These are phyloP conservation scores for Polytrichum formosum DNA, from an alignment of 225 moss, liverwort and hornwort genomes.

Conservation along the genomic window DNA sequence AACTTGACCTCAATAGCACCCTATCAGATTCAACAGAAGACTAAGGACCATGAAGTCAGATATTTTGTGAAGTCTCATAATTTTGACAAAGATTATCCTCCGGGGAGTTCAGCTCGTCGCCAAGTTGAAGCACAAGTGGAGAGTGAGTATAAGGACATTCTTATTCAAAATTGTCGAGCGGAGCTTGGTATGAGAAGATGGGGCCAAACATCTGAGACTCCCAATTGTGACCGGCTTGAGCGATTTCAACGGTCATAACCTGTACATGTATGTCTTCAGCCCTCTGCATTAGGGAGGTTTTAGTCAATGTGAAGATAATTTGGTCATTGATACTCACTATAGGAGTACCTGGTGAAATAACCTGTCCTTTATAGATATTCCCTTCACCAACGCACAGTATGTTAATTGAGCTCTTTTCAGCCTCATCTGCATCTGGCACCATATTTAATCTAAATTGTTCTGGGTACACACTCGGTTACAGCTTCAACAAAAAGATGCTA, in stretches of 20 bases:
- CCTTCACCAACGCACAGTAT: conserved; percentile 24
- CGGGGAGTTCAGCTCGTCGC: conserved; percentile 68
- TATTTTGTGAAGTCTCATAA: conserved; percentile 83
- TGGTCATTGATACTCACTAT: conserved; percentile 12
- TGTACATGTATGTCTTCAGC: conserved; percentile 29
- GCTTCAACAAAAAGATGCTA: no score
- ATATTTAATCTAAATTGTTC: background rate
- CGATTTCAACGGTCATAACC: conserved; percentile 61
- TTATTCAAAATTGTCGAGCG: conserved; percentile 93
- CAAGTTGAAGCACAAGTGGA: conserved; percentile 86
- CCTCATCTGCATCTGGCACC: conserved; percentile 11
- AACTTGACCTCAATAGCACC: conserved; percentile 78
- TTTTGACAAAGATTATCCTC: conserved; percentile 80
- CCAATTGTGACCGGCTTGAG: conserved; percentile 88
- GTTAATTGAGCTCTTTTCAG: conserved; percentile 26
- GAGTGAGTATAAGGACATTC: conserved; percentile 87
- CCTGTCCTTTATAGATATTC: conserved; percentile 20
- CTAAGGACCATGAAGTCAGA: conserved; percentile 72
- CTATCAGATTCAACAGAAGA: conserved; percentile 78
- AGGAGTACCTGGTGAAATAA: conserved; percentile 39
- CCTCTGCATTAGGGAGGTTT: conserved; percentile 22
- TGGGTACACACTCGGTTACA: no score
- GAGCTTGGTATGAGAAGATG: conserved; percentile 83
- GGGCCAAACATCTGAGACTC: conserved; percentile 77
- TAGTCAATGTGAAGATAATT: conserved; percentile 33